Evolutionary conservation across 306 rosid species (phyloP), one percentile per base, ranked within the genome.

Genomic region (Dicorynia guianensis): DNA sequence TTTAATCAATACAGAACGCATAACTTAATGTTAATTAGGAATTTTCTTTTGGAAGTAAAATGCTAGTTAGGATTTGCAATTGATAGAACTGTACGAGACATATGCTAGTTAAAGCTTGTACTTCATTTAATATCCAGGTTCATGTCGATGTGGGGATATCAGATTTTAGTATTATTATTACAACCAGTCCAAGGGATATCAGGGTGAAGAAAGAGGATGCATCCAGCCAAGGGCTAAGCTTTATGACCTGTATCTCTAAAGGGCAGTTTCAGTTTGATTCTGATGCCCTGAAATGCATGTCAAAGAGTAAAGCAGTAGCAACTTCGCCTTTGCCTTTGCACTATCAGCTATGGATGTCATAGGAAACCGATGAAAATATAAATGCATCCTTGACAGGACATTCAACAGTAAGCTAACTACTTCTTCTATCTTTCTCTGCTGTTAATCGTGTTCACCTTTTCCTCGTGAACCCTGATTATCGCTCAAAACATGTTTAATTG

Each of bases 321-420:
- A 50, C 34, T 35, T 78, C 64, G 52, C 14, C 15, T n/a, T 63
- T 61, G 64, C 36, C 10, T 54, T 48, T 33, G 49, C 9, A 44
- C 18, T 17, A 35, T 57, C 67, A 56, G 66, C 39, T 50, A 57
- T 2, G 42, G 7, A 25, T 40, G 53, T 68, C 46, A 64, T 34
- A 47, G 46, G 58, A 71, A 63, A 74, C 44, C 30, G 30, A 25
- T 25, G 30, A 25, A 25, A 80, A 71, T 18, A 33, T 19, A n/a
- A 71, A 30, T 35, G 54, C 34, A 25, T 39, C 18, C 11, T 54
- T 42, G 72, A 80, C 53, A 74, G 49, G 68, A 79, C 83, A 67
- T 33, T 68, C 55, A 69, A 55, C 80, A 10, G 4, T 8, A 56
- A 56, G 44, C 62, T 56, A 46, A 33, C 55, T 14, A 65, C 42